Evolutionary conservation across 139 green algal genomes (phyloP), one percentile per base, ranked within the genome.

Genomic region (Pseudopediastrum boryanum): DNA sequence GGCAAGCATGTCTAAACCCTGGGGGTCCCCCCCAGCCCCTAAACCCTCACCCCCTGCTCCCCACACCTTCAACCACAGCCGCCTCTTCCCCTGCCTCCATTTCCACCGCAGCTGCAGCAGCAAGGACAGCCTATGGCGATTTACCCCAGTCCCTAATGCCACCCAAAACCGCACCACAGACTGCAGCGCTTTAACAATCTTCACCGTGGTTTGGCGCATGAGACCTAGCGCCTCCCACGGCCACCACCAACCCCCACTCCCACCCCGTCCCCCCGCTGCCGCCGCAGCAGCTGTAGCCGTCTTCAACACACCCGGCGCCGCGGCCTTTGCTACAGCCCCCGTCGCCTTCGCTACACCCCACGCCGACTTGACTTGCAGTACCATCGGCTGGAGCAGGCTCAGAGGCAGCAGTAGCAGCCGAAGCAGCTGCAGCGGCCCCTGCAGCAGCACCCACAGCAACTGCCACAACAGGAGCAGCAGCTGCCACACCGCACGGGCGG

Each of bases 161-260:
- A 82, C 75, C 9, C 62, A 69, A 48, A 82, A 76, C 3, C 67
- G 66, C 50, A 82, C 38, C 2, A 82, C 50, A 9, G 75, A 64
- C 50, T 82, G 75, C 36, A 65, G 25, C 23, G 74, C 62, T 19
- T 38, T 35, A 23, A 74, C 35, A 5, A 72, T 51, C 0, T 63
- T 33, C 51, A 82, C 19, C 12, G 65, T 66, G 43, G 51, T 72
- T 35, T 68, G 65, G 2, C 52, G 64, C 64, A 75, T 42, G 2
- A 82, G 50, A 38, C 76, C 62, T 23, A 75, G 51, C 27, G 64
- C 61, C 35, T 82, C 69, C 6, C 46, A 27, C 9, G 27, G 36
- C 29, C 43, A 50, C 46, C 74, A 81, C 25, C 5, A 64, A 29
- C 21, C 27, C 41, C 71, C 54, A 68, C 10, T 27, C 9, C 66